Conservation (phyloP, 768 basidiomycete genomes). For the Lactarius sp. region DNA sequence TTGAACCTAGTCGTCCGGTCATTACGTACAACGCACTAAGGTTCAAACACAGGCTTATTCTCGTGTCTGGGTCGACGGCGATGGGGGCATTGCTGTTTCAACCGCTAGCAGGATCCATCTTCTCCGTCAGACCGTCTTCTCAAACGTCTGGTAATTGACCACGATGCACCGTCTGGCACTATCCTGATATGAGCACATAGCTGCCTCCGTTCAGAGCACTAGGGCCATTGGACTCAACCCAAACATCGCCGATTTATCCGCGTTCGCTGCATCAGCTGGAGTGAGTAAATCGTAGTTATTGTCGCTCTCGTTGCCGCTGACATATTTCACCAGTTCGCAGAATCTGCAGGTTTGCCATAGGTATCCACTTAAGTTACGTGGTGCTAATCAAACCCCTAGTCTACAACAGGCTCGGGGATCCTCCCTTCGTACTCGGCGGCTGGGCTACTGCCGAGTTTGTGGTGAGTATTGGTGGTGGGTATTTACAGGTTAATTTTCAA, state of each 20-base stretch:
- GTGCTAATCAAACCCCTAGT: conserved; percentile 43
- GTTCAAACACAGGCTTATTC: conserved; percentile 51
- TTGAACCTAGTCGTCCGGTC: not conserved
- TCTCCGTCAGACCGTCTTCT: conserved; percentile 30
- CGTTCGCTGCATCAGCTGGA: conserved; percentile 23
- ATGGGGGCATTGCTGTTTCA: conserved; percentile 46
- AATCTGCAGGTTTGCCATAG: conserved; percentile 19
- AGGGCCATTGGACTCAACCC: conserved; percentile 20
- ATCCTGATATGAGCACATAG: not conserved
- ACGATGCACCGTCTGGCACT: not conserved
- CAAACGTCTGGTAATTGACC: conserved; percentile 33
- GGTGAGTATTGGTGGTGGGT: conserved; percentile 33
- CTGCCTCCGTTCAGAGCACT: conserved; percentile 15
- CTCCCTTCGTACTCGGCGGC: conserved; percentile 47
- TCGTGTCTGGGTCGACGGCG: conserved; percentile 48
- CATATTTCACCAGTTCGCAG: conserved; percentile 15
- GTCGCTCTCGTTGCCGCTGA: conserved; percentile 22
- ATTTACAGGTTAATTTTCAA: not conserved
- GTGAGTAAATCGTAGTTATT: conserved; percentile 33
- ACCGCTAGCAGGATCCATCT: conserved; percentile 47
- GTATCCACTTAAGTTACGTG: conserved; percentile 8
- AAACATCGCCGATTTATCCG: conserved; percentile 1
- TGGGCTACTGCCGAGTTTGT: conserved; percentile 55
- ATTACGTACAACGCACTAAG: conserved; percentile 36
- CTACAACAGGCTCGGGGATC: conserved; percentile 45